Base-by-base conservation (phyloP, 345 rosid species). In the Gossypium bickii region DNA sequence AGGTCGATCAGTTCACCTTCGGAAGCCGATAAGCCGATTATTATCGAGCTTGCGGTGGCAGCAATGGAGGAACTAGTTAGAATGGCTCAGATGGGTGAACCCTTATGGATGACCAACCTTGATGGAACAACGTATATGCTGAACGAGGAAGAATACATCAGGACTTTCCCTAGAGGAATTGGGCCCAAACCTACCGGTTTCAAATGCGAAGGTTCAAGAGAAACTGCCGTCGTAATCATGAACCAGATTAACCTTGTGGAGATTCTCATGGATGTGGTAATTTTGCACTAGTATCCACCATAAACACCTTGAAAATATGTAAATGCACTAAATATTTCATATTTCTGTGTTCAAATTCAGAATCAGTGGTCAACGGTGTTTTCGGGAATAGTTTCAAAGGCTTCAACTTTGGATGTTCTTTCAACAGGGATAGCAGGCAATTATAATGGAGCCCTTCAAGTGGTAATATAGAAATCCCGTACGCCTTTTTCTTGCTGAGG, bases 31-130 rank as follows among this genome's bases (percentile, higher is more conserved):
- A 93, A 87, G 77, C 92, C 92, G 0, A 76, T 86, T 82, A 80
- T 93, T 51, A 79, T 96, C 9, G 95, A 90, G 84, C 89, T 96
- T 7, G 99, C 97, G 0, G 86, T 89, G 45, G 86, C 84, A 17
- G 98, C 99, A 29, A 93, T 96, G 99, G 97, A 92, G 72, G 99
- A 96, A 78, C 76, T 96, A 0, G 22, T 92, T 52, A 80, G 82
- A 74, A 90, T 92, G 98, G 85, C 93, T 76, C 97, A 88, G 75
- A 76, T 86, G 82, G 88, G 74, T 34, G 97, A 93, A 52, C 98
- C 97, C 2, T 78, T 96, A 49, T 96, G 99, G 99, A 78, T 81
- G 49, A 79, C 57, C 13, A 86, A 86, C 64, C 76, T 80, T 73
- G 85, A 90, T 78, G 95, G 93, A 25, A 55, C 80, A 6, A 73